A percentile compares a stretch with the other conserved stretches of the same genome.
Evolutionary conservation across 1,139 yeast genomes (phyloP).

Genomic region (Petasospora rhodanensis): DNA sequence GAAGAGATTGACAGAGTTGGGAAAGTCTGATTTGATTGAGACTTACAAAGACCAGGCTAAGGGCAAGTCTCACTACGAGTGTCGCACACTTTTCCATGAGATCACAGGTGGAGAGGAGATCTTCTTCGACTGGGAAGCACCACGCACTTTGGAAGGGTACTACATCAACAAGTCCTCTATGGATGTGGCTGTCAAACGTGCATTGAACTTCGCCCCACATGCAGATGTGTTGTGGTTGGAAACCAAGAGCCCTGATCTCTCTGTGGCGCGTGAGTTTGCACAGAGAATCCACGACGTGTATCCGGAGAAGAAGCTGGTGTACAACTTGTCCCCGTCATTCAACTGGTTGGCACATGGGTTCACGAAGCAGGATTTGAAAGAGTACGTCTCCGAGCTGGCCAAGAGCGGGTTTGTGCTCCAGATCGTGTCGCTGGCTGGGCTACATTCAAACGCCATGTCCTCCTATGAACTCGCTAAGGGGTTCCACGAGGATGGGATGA

Average conservation of each 20-base stretch:
- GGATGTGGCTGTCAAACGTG: constrained; percentile 50
- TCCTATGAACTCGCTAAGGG: constrained; percentile 44
- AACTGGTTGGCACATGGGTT: constrained; percentile 57
- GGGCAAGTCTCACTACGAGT: constrained; percentile 30
- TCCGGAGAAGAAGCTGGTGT: constrained; percentile 55
- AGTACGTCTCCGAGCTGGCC: constrained; percentile 51
- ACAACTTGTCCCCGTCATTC: constrained; percentile 55
- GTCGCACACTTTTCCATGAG: constrained; percentile 31
- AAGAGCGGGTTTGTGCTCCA: constrained; percentile 51
- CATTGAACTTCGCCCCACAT: constrained; percentile 50
- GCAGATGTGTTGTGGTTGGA: constrained; percentile 57
- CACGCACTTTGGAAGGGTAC: constrained; percentile 55
- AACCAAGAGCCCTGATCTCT: constrained; percentile 50
- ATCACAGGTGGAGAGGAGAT: constrained; percentile 30
- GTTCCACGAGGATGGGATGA: constrained; percentile 50
- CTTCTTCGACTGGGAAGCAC: constrained; percentile 55
- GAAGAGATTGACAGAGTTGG: constrained; percentile 24
- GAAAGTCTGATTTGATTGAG: constrained; percentile 31
- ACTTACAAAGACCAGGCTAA: constrained; percentile 26
- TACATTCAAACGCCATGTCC: constrained; percentile 47
- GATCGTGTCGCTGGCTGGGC: constrained; percentile 51
- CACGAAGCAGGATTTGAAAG: constrained; percentile 38
- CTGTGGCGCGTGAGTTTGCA: constrained; percentile 48
- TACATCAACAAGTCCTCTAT: constrained; percentile 45
- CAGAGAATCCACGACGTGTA: constrained; percentile 38